phyloP scores from a whole-genome alignment of 1,284 basidiomycete species.

The Marasmius oreades region DNA sequence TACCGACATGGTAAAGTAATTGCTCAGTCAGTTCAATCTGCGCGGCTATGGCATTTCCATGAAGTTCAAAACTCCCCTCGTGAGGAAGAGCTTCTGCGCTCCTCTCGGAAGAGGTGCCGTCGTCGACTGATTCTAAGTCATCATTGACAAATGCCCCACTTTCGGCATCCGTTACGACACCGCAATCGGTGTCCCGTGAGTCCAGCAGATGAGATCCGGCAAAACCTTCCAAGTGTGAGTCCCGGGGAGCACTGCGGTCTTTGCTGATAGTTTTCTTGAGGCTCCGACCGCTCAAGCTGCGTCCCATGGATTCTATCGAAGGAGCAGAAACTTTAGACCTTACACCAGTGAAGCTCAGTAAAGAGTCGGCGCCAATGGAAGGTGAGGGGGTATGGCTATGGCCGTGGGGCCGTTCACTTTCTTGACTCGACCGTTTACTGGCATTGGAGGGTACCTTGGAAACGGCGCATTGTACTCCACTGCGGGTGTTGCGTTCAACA shows the following conservation, averaged over 20 bases:
- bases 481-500: conserved; percentile 3
- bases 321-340: background rate
- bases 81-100: conserved; percentile 55
- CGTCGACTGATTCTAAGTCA: conserved; percentile 20
- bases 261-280: background rate
- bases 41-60: conserved; percentile 72
- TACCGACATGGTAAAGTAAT: conserved; percentile 53
- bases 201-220: background rate
- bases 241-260: background rate
- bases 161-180: background rate
- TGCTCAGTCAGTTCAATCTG: conserved; percentile 80
- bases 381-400: background rate
- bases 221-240: too few species aligned
- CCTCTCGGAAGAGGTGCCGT: conserved; percentile 32
- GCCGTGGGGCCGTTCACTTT: background rate
- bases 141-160: conserved; percentile 24
- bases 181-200: background rate
- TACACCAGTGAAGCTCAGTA: background rate
- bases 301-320: background rate
- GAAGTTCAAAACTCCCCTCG: conserved; percentile 63
- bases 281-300: background rate
- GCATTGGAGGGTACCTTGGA: background rate
- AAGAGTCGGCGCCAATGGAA: background rate
- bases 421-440: background rate
- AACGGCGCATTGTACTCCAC: background rate